Base-by-base conservation (phyloP, 2,329 filamentous ascomycete genomes). In the Dothideomycetes sp. region DNA sequence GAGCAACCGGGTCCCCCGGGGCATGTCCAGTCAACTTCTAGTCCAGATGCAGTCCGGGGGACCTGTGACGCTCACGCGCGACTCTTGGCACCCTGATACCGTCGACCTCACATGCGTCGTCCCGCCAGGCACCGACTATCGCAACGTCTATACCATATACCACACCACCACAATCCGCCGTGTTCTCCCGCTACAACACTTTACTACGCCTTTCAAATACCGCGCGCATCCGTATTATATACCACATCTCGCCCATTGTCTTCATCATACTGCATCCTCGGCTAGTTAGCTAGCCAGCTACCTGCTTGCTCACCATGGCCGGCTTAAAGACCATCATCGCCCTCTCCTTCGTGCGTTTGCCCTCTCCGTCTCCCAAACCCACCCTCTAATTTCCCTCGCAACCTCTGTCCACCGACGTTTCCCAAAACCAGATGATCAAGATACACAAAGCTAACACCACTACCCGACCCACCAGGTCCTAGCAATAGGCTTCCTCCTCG, bases 321-420 rank as follows among this genome's bases (percentile, higher is more conserved):
- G 91, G 91, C 61, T 80, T 98, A 58, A 96, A 95, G 70, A 98
- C 91, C 52, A 98, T 98, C 66, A 98, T 98, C 64, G 86, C 85
- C 49, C 84, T 98, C 53, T 96, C 91, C 60, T 98, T 98, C 68
- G 91, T 41, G 77, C 45, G 34, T 38, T 18, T 45, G 34, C 14
- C 19, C 37, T 11, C 46, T 47, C 49, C 38, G 19, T 37, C 29
- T 44, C 14, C 42, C 43, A 29, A 34, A 12, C 17, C 30, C 8
- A n/a, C 11, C 35, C 42, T 19, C 38, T 31, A 35, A 8, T 19
- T 12, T 5, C 24, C 30, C n/a, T 4, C 10, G 15, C 7, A 29
- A 34, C 33, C 37, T 40, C 27, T 19, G 30, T 31, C 19, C 52
- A n/a, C n/a, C n/a, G n/a, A n/a, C 15, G 19, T 34, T 29, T 19